Evolutionary conservation across 169 alveolate species (phyloP).

Genomic region (Sarcocystis neurona): DNA sequence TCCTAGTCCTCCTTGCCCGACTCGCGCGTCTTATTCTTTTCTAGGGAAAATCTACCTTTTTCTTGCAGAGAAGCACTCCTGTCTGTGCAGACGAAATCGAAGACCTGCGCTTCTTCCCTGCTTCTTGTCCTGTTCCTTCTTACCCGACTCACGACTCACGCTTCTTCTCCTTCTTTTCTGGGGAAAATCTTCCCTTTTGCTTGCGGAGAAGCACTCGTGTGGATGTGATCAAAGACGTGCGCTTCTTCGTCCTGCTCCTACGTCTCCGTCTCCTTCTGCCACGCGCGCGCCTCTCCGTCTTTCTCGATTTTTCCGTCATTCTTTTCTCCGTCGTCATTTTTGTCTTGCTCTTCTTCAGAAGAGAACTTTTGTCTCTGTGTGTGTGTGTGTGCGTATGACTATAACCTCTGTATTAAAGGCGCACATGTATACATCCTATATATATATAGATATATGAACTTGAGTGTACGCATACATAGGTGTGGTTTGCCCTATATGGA

Average conservation of each 20-base stretch:
- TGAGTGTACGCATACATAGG: too few species aligned
- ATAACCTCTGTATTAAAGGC: too few species aligned
- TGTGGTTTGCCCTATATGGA: too few species aligned
- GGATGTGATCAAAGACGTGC: conserved; percentile 20
- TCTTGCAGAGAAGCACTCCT: not conserved
- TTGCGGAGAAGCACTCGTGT: conserved; percentile 25
- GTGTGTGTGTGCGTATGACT: too few species aligned
- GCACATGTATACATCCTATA: too few species aligned
- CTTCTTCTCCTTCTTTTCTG: not conserved
- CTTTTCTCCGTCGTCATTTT: not conserved
- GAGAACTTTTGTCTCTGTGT: too few species aligned
- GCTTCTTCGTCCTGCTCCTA: too few species aligned
- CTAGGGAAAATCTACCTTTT: not conserved
- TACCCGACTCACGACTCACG: too few species aligned
- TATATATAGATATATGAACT: too few species aligned
- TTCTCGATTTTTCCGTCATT: not conserved
- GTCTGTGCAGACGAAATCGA: not conserved
- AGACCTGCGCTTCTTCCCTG: not conserved
- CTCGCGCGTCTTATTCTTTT: not conserved
- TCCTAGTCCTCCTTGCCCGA: not conserved
- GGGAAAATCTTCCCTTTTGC: conserved; percentile 13
- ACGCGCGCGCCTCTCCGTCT: not conserved
- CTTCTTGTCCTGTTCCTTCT: too few species aligned
- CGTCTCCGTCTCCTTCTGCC: not conserved
- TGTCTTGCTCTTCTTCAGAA: not conserved